Conservation (phyloP, 1,284 basidiomycete species). For the Trichosporon sp. region DNA sequence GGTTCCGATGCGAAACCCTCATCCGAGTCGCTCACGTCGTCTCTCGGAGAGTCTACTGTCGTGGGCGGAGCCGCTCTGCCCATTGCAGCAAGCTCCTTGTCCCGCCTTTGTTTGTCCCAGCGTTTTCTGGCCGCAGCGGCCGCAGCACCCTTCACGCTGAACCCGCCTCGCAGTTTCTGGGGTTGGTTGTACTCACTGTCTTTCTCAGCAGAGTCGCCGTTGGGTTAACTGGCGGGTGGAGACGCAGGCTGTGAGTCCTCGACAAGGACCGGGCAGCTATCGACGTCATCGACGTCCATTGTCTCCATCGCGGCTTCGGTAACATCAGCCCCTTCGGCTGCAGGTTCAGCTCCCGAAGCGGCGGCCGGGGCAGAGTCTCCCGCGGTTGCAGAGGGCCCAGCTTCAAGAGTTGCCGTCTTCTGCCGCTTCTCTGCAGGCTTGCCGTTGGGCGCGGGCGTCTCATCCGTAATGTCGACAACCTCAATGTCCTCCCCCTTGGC, state of each 20-base stretch:
- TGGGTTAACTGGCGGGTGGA: not conserved
- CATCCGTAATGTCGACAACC: not conserved
- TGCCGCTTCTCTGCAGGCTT: not conserved
- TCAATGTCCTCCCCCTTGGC: not conserved
- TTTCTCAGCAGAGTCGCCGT: not conserved
- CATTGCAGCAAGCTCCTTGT: not conserved
- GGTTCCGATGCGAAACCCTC: not conserved
- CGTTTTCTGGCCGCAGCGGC: not conserved
- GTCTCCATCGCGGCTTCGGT: not conserved
- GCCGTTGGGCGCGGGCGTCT: not conserved
- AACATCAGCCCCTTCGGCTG: not conserved
- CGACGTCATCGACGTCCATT: not conserved
- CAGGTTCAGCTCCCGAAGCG: not conserved
- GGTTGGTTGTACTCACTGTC: not conserved
- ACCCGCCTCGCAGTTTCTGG: not conserved
- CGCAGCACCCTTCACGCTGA: not conserved
- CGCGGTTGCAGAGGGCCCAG: not conserved
- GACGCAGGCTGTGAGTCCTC: constrained; percentile 2
- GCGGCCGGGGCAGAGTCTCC: not conserved
- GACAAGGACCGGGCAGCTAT: not conserved
- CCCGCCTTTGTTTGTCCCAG: not conserved
- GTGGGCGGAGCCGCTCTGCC: not conserved
- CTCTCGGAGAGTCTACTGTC: not conserved
- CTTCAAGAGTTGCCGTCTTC: not conserved
- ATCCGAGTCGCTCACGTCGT: not conserved